These are phyloP conservation scores for Fusarium verticillioides DNA, from an alignment of 2,329 filamentous ascomycete genomes.

Conservation along the genomic window DNA sequence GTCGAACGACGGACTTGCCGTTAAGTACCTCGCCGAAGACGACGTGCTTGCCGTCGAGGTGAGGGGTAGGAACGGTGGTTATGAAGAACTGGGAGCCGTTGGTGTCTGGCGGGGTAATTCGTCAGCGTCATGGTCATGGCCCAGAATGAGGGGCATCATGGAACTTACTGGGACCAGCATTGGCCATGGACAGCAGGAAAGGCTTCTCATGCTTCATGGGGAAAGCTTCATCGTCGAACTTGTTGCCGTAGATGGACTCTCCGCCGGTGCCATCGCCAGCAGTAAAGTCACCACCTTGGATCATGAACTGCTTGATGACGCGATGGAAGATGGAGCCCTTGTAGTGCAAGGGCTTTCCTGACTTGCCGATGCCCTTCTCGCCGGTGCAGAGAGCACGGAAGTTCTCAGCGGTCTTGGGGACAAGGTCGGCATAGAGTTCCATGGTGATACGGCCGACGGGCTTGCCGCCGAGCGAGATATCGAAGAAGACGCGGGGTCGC, in stretches of 20 bases:
- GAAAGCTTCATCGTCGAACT: slow-evolving; percentile 98
- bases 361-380: slow-evolving; percentile 86
- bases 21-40: slow-evolving; percentile 95
- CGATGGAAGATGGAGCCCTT: slow-evolving; percentile 95
- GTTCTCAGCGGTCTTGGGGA: slow-evolving; percentile 96
- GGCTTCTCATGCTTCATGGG: slow-evolving; percentile 90
- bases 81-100: slow-evolving; percentile 99
- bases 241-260: slow-evolving; percentile 96
- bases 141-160: not conserved
- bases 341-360: slow-evolving; percentile 89
- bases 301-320: slow-evolving; percentile 99
- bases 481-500: slow-evolving; percentile 90
- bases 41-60: slow-evolving; percentile 96
- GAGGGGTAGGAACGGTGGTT: slow-evolving; percentile 93
- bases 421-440: slow-evolving; percentile 80
- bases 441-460: slow-evolving; percentile 83
- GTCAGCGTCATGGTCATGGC: slow-evolving; percentile 18
- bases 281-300: slow-evolving; percentile 94
- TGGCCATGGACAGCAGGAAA: slow-evolving; percentile 97
- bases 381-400: slow-evolving; percentile 95
- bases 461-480: slow-evolving; percentile 83
- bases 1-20: slow-evolving; percentile 89
- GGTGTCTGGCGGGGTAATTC: slow-evolving; percentile 67
- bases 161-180: slow-evolving; percentile 84
- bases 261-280: slow-evolving; percentile 93